Evolutionary conservation across 306 rosid genomes (phyloP), one percentile per base, ranked within the genome.

Genomic region (Cajanus cajan): DNA sequence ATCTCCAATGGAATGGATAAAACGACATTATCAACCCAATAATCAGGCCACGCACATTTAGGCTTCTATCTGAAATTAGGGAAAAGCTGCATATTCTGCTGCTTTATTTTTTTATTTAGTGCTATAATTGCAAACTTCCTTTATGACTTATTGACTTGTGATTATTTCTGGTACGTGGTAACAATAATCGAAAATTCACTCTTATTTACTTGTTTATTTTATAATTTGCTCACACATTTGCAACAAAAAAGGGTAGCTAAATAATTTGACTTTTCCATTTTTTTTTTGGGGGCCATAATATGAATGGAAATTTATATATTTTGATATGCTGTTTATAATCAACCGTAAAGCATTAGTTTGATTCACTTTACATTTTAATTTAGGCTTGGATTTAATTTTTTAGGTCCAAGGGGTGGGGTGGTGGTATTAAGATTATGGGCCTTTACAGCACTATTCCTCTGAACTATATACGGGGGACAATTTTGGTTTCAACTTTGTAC

Each of bases 21-120:
- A 80, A 72, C 74, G 51, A 50, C 24, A 80, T 58, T 45, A 77
- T 66, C 31, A 64, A 39, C 59, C 45, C 58, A 33, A 48, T 2
- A 51, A 59, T 18, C 0, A 22, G 13, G 43, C 37, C 18, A 50
- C 63, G 0, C n/a, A 36, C 4, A 18, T n/a, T 31, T n/a, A 25
- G 7, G 71, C 6, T 36, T 44, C 15, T 59, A 7, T 61, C 21
- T 36, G 16, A 48, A 71, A 62, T 71, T 61, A 8, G 18, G 66
- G 62, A 22, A 63, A 79, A 11, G 65, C 22, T 36, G 72, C 55
- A 37, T 48, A 37, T 22, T 64, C 0, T 37, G n/a, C 50, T 41
- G 33, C 44, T 9, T 58, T 74, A 25, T 41, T 19, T 18, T 44
- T 34, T 18, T 61, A 63, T 62, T 48, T 4, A 47, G 47, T 10